Base-by-base conservation (phyloP, 805 yeast genomes). In the Suhomyces faveliae region DNA sequence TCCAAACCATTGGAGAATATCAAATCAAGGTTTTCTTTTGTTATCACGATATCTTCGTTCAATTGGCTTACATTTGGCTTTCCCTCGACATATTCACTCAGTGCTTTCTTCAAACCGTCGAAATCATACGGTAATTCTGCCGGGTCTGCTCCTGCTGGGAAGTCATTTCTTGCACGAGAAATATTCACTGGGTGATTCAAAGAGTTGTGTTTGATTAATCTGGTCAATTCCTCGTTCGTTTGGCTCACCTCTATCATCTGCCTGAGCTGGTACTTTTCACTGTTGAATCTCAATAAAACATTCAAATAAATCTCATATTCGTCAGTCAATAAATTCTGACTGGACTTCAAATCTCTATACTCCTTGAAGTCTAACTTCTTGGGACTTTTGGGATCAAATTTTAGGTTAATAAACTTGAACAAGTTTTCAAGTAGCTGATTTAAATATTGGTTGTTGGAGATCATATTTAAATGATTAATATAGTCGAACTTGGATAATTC, bases 401-500 rank as follows among this genome's bases (percentile, higher is more conserved):
- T 48, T 11, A 67, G 40, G 41, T 56, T 57, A 3, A 65, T 53
- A 45, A 70, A 71, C 47, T 69, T 70, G 55, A 72, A 66, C 19
- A 71, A 48, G 42, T 59, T 61, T 45, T 72, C 77, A 20, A 66
- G 51, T 6, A 71, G 60, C 46, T 63, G 67, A 54, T 71, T 71
- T 38, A 67, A 57, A 50, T 71, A 71, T 50, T 72, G 76, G 51
- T 71, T 71, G 53, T 71, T 72, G 8, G 66, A 57, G 6, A 68
- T 58, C 45, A 58, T 55, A 27, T 65, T 70, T 43, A 78, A 56
- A 35, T 66, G 69, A 51, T 71, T 73, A 55, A 72, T 63, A 57
- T 78, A 78, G 44, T 76, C 79, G 45, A 74, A 68, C 48, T 78
- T 72, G 10, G 70, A 63, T 1, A 74, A 54, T 49, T 77, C 80